Evolutionary conservation across 129 eudicot species (phyloP).

Genomic region (Helianthus tuberosus): DNA sequence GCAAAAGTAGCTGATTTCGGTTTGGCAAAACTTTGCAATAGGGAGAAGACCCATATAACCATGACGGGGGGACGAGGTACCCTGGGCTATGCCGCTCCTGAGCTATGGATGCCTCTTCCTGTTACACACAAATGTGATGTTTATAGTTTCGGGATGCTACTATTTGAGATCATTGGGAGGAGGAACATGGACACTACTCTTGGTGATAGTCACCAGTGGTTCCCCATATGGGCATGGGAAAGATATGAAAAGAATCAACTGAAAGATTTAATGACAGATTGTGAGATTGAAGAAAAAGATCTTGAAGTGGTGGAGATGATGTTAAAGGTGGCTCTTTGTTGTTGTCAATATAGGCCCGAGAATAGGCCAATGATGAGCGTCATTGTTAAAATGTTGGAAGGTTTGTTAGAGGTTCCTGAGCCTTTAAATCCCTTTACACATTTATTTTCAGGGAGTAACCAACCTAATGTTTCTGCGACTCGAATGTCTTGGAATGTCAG

Average conservation of each 20-base stretch:
- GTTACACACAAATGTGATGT: conserved; percentile 31
- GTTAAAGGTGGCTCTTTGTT: conserved; percentile 30
- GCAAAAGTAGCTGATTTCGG: conserved; percentile 40
- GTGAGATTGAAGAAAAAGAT: too few relatives aligned
- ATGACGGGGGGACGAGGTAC: conserved; percentile 36
- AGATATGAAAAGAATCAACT: too few relatives aligned
- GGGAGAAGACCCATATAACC: conserved; percentile 32
- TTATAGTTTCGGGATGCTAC: conserved; percentile 36
- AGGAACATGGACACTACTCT: conserved; percentile 6
- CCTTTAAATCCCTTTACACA: too few relatives aligned
- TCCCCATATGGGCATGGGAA: too few relatives aligned
- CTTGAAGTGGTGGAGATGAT: too few relatives aligned
- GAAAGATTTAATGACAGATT: too few relatives aligned
- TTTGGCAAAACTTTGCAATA: conserved; percentile 35
- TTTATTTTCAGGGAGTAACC: too few relatives aligned
- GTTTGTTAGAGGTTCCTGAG: conserved; percentile 20
- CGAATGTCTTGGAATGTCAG: too few relatives aligned
- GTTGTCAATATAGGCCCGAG: conserved; percentile 30
- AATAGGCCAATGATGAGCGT: conserved; percentile 28
- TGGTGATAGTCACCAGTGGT: too few relatives aligned
- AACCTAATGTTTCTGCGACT: too few relatives aligned
- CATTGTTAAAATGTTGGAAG: conserved; percentile 40
- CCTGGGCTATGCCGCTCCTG: conserved; percentile 32
- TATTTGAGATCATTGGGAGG: conserved; percentile 35
- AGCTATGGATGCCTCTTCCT: conserved; percentile 17